Evolutionary conservation across 129 eudicot genomes (phyloP).

Genomic region (Cynara cardunculus): DNA sequence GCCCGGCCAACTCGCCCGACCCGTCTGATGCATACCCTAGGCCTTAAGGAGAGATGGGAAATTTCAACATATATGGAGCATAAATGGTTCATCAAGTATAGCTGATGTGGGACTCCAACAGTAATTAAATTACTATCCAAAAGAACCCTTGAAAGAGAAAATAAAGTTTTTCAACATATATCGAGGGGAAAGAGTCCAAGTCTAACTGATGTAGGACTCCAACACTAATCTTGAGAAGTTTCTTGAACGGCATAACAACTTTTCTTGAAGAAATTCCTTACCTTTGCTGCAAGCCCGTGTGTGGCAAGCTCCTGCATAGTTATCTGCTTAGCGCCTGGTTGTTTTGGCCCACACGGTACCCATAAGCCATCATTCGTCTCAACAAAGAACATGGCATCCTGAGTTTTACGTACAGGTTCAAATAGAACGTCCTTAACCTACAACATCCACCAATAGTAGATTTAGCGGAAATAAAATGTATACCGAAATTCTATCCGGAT

Average conservation of each 20-base stretch:
- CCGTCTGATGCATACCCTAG: too few species aligned
- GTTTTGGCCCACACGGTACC: constrained; percentile 99
- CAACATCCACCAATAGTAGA: constrained; percentile 13
- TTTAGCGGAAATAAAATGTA: background rate
- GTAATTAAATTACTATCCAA: background rate
- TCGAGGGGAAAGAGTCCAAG: too few species aligned
- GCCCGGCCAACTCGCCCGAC: too few species aligned
- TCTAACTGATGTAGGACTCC: background rate
- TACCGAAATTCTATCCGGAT: background rate
- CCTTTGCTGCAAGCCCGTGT: constrained; percentile 95
- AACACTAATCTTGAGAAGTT: background rate
- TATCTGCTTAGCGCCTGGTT: constrained; percentile 82
- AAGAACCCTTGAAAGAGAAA: background rate
- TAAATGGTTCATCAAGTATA: too few species aligned
- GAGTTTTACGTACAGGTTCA: constrained; percentile 99
- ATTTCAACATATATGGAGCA: too few species aligned
- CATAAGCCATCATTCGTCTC: constrained; percentile 64
- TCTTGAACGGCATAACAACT: background rate
- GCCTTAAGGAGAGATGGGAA: too few species aligned
- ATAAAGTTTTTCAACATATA: background rate
- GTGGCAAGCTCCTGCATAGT: constrained; percentile 95
- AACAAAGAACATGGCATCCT: constrained; percentile 93
- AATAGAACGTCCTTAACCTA: constrained; percentile 97
- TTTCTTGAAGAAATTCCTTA: constrained; percentile 8
- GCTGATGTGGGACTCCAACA: too few species aligned